Percentiles rank a stretch among this genome's conserved stretches.
These are phyloP conservation scores for Mallotus nudiflorus DNA, from an alignment of 345 rosid species.

Conservation along the genomic window DNA sequence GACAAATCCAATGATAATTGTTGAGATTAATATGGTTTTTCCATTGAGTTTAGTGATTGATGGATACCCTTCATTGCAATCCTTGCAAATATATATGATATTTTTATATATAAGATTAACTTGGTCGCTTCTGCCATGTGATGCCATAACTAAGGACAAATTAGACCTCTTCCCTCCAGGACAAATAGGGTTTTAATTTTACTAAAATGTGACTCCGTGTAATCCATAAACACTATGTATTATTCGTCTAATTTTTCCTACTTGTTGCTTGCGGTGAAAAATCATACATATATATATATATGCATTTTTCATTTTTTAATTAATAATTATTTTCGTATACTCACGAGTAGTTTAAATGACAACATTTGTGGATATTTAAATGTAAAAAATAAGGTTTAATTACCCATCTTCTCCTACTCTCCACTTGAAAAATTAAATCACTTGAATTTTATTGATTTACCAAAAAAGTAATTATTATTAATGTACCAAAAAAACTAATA, in stretches of 20 bases:
- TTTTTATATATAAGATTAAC: conserved; percentile 10
- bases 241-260: neutral
- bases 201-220: conserved; percentile 11
- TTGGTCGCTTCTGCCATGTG: conserved; percentile 35
- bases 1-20: conserved; percentile 28
- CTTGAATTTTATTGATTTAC: too few species aligned
- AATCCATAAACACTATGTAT: neutral
- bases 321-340: too few species aligned
- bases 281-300: too few species aligned
- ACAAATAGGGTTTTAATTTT: conserved; percentile 15
- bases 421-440: too few species aligned
- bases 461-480: too few species aligned
- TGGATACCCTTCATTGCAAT: conserved; percentile 38
- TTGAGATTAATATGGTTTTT: conserved; percentile 3
- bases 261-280: neutral
- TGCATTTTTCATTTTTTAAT: too few species aligned
- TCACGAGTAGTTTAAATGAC: too few species aligned
- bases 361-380: too few species aligned
- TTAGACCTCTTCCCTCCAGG: conserved; percentile 32
- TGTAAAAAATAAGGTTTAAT: too few species aligned
- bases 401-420: too few species aligned
- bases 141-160: conserved; percentile 52
- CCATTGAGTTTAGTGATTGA: conserved; percentile 37
- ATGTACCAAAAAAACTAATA: too few species aligned
- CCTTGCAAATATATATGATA: conserved; percentile 6